Evolutionary conservation across 371 early-diverging fungal species (phyloP).

Genomic region (Blakeslea trispora): DNA sequence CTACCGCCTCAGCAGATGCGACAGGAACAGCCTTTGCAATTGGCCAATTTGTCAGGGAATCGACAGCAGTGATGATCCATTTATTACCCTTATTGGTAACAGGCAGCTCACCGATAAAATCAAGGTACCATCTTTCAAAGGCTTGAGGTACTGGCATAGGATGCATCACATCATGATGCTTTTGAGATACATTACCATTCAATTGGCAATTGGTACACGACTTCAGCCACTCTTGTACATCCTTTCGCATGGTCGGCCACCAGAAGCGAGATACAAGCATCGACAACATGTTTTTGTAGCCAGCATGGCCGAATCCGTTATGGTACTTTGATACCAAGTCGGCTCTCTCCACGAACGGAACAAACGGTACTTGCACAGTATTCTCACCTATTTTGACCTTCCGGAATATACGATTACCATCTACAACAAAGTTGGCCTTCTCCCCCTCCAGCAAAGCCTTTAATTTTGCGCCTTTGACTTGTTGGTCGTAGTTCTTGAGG

Average conservation of each 20-base stretch:
- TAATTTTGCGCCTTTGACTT: too few relatives aligned
- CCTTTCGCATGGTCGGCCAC: constrained; percentile 24
- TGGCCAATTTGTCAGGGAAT: too few relatives aligned
- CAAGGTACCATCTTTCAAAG: constrained; percentile 28
- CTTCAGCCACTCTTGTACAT: constrained; percentile 12
- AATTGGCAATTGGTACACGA: constrained; percentile 16
- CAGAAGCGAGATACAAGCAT: constrained; percentile 12
- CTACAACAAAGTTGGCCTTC: too few relatives aligned
- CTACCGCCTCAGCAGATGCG: constrained; percentile 26
- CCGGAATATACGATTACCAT: too few relatives aligned
- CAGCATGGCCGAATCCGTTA: constrained; percentile 12
- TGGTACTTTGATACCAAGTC: constrained; percentile 9
- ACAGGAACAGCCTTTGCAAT: constrained; percentile 24
- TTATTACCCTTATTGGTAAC: constrained; percentile 16
- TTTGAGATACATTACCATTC: neutral
- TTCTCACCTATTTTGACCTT: too few relatives aligned
- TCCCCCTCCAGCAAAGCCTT: too few relatives aligned
- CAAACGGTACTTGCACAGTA: too few relatives aligned
- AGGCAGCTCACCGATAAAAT: constrained; percentile 31
- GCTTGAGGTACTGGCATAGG: constrained; percentile 1
- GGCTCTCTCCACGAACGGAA: constrained; percentile 10
- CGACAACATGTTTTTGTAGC: neutral
- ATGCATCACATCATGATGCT: neutral
- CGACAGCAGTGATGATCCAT: constrained; percentile 38
- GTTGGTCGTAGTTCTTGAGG: too few relatives aligned